These are phyloP conservation scores for Cercospora nicotianae DNA, from an alignment of 2,329 filamentous ascomycete genomes.

Conservation along the genomic window DNA sequence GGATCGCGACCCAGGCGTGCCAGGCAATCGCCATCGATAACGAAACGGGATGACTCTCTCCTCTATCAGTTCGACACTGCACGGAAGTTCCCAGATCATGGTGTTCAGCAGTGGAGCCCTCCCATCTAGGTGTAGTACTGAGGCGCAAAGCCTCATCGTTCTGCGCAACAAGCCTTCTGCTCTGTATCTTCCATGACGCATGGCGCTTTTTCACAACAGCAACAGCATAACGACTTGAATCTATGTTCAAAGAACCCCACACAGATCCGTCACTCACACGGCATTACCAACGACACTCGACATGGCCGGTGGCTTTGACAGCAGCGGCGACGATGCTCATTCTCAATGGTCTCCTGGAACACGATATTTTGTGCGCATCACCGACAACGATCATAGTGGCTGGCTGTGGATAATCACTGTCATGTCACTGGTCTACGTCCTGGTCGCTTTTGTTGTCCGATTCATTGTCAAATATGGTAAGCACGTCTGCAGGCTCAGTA, in stretches of 20 bases:
- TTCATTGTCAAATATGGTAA: slow-evolving; percentile 28
- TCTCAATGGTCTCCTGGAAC: slow-evolving; percentile 24
- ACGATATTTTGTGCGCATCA: slow-evolving; percentile 23
- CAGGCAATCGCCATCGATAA: neutral
- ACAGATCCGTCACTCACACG: neutral
- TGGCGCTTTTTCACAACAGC: neutral
- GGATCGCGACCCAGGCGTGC: neutral
- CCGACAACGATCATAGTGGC: slow-evolving; percentile 21
- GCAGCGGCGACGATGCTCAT: neutral
- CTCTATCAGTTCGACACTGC: neutral
- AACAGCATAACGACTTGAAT: neutral
- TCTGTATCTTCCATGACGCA: neutral
- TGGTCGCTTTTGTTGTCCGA: slow-evolving; percentile 22
- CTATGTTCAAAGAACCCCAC: neutral
- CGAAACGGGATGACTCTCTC: neutral
- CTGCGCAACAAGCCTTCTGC: neutral
- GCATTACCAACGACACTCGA: neutral
- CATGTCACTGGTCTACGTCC: slow-evolving; percentile 24
- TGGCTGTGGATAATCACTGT: slow-evolving; percentile 29
- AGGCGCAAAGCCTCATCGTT: neutral
- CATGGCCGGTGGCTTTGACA: slow-evolving; percentile 4
- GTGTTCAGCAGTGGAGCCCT: neutral
- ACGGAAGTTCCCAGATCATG: neutral
- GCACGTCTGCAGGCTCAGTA: neutral
- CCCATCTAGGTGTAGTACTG: neutral